Evolutionary conservation across 2,329 filamentous ascomycete species (phyloP).

Genomic region (Pseudohalonectria lignicola): DNA sequence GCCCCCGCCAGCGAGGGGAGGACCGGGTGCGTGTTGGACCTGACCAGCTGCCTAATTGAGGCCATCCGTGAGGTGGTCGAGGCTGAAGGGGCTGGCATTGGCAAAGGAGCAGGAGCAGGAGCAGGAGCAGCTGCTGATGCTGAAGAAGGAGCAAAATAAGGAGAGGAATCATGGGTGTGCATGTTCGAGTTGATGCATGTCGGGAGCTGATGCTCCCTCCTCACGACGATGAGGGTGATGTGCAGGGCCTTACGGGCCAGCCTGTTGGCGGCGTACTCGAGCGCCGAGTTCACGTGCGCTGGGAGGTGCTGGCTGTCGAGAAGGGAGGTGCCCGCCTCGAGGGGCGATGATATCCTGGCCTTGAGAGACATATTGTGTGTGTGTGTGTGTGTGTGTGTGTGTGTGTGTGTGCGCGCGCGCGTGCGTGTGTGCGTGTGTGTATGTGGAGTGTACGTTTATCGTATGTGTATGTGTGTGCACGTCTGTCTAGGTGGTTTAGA

Average conservation of each 20-base stretch:
- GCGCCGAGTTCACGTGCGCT: constrained; percentile 37
- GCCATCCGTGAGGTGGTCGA: constrained; percentile 11
- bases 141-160: constrained; percentile 20
- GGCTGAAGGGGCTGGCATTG: constrained; percentile 5
- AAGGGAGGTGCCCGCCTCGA: constrained; percentile 51
- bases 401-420: not conserved
- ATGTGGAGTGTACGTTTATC: not conserved
- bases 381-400: not conserved
- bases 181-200: no score
- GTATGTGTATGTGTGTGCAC: not conserved
- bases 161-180: no score
- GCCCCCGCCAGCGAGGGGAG: constrained; percentile 12
- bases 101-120: constrained; percentile 6
- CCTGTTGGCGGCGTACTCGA: constrained; percentile 46
- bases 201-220: constrained; percentile 44
- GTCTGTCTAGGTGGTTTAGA: not conserved
- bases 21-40: constrained; percentile 22
- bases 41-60: constrained; percentile 27
- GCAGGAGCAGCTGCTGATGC: constrained; percentile 14
- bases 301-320: constrained; percentile 48
- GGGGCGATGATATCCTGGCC: constrained; percentile 47
- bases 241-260: constrained; percentile 44
- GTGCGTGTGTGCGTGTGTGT: not conserved
- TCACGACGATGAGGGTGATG: constrained; percentile 46
- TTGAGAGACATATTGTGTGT: constrained; percentile 33